These are phyloP conservation scores for Bacidia rubella DNA, from an alignment of 495 filamentous ascomycete species.

Conservation along the genomic window DNA sequence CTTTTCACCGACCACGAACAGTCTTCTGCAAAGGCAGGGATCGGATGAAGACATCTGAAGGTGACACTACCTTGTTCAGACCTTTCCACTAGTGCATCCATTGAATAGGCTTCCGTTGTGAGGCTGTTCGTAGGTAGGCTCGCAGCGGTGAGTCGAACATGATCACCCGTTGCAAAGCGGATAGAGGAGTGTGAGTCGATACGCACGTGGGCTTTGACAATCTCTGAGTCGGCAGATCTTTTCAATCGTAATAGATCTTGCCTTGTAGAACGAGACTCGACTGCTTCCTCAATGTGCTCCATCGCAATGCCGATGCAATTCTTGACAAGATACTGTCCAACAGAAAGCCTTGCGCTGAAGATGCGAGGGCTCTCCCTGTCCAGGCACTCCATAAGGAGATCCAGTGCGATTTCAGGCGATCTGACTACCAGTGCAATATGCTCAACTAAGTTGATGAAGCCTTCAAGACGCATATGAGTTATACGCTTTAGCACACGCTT, in stretches of 20 bases:
- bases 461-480: conserved; percentile 17
- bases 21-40: conserved; percentile 26
- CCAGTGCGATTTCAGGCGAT: conserved; percentile 28
- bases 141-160: conserved; percentile 29
- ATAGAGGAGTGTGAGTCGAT: conserved; percentile 27
- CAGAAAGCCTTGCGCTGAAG: conserved; percentile 20
- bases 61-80: conserved; percentile 25
- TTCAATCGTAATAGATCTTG: conserved; percentile 23
- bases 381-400: conserved; percentile 31
- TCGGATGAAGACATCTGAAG: conserved; percentile 31
- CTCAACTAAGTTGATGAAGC: conserved; percentile 21
- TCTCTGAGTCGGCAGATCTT: conserved; percentile 11
- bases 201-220: conserved; percentile 17
- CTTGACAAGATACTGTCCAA: conserved; percentile 23
- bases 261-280: conserved; percentile 14
- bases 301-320: conserved; percentile 33
- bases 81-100: conserved; percentile 28
- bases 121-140: conserved; percentile 25
- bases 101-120: conserved; percentile 20
- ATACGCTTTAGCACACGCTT: conserved; percentile 22
- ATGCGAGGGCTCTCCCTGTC: conserved; percentile 27
- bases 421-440: conserved; percentile 29
- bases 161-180: conserved; percentile 19
- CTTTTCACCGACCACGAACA: conserved; percentile 32
- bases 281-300: conserved; percentile 33